Evolutionary conservation across 208 protist species (phyloP).

Genomic region (Leishmania aethiopica): DNA sequence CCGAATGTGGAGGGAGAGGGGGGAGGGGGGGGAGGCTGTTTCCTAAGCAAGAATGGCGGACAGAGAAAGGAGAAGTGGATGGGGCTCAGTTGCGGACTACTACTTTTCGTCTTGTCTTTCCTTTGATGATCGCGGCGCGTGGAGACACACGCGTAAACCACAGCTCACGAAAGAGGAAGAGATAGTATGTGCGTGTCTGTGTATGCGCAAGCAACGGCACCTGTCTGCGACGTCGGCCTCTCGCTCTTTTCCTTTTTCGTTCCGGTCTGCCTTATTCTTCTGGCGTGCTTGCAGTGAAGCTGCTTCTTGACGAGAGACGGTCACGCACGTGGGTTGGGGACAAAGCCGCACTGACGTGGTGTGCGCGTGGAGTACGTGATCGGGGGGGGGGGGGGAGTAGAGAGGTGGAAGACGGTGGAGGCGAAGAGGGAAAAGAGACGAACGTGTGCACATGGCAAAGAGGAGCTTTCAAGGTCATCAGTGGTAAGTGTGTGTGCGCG

Average conservation of each 20-base stretch:
- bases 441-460: background rate
- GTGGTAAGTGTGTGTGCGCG: no score
- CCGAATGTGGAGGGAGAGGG: background rate
- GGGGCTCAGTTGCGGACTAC: background rate
- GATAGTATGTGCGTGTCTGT: background rate
- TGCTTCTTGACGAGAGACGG: background rate
- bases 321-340: background rate
- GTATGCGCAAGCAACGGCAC: background rate
- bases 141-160: constrained; percentile 3
- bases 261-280: background rate
- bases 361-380: background rate
- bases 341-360: background rate
- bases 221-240: background rate
- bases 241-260: background rate
- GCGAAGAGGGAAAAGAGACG: background rate
- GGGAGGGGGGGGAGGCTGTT: background rate
- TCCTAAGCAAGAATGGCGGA: background rate
- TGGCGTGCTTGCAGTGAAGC: background rate
- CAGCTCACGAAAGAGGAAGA: background rate
- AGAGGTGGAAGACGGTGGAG: background rate
- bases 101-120: background rate
- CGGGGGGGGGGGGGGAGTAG: background rate
- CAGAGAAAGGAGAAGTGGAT: background rate
- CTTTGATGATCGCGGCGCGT: background rate
- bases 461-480: background rate